Base-by-base conservation (phyloP, 176 grass and related monocot species). In the Coix lacrymajobi region DNA sequence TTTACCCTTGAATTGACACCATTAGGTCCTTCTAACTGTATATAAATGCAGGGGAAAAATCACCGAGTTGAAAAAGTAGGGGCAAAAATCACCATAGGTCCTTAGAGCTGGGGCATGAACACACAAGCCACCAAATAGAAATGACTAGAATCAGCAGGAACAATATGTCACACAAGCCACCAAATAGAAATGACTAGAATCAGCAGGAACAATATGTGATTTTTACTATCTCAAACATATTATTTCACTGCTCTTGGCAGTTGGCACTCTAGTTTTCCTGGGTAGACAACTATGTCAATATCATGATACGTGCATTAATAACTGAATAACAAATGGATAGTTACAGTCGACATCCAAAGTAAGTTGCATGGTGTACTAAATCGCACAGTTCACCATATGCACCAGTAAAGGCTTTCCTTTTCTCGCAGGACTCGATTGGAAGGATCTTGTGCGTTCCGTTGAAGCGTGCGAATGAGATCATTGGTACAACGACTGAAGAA, bases 401-500 rank as follows among this genome's bases (percentile, higher is more conserved):
- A 62, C 9, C 39, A 79, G 11, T 65, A 49, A 36, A 3, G 12
- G 7, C 56, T 69, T 69, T 2, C 11, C 15, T 39, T 52, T 7
- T 12, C n/a, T 89, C 1, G 8, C 90, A 98, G 93, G 92, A 98
- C 73, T 91, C 79, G 9, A 86, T 77, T 15, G 91, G 86, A 56
- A 92, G 68, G 66, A 88, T 92, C 32, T 45, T 57, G 4, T 92
- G 89, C 32, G 81, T 87, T 61, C 83, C 89, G 11, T 57, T 90
- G 75, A 87, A 93, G 68, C 83, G 82, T 20, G 96, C 91, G 16
- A 98, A 98, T 19, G 96, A 96, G 85, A 98, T 86, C 65, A 95
- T 98, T 33, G 96, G 93, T 29, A 83, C 89, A 8, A 98, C 96
- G 25, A 98, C 92, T 16, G 96, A 98, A 87, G 92, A 95, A 86